These are phyloP conservation scores for Aspergillus viridinutans DNA, from an alignment of 2,329 filamentous ascomycete genomes.

Conservation along the genomic window DNA sequence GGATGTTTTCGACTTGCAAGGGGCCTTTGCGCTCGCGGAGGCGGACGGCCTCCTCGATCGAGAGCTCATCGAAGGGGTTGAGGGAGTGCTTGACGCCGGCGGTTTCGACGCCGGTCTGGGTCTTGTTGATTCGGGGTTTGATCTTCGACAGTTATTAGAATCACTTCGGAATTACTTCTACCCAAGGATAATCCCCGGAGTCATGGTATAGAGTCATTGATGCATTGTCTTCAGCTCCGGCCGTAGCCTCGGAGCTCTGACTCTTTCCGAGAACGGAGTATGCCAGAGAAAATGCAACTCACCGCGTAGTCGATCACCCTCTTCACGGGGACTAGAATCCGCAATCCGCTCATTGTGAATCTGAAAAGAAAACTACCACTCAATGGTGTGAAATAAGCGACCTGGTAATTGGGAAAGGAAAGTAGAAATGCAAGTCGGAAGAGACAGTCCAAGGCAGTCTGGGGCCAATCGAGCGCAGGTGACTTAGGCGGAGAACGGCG, in stretches of 20 bases:
- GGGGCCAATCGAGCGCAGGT: conserved; percentile 20
- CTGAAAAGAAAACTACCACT: conserved; percentile 6
- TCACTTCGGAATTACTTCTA: neutral
- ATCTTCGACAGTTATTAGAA: conserved; percentile 42
- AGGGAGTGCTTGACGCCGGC: conserved; percentile 93
- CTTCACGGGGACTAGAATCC: conserved; percentile 77
- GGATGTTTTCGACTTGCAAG: conserved; percentile 81
- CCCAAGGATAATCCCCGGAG: neutral
- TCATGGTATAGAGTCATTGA: neutral
- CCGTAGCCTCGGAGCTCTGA: neutral
- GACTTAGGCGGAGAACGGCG: conserved; percentile 23
- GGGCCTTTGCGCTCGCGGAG: conserved; percentile 83
- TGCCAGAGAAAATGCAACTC: conserved; percentile 32
- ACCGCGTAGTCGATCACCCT: conserved; percentile 85
- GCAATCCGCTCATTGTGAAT: conserved; percentile 48
- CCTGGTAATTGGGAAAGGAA: neutral
- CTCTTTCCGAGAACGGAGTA: conserved; percentile 19
- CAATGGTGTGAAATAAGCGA: neutral
- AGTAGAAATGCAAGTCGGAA: conserved; percentile 6
- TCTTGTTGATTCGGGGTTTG: conserved; percentile 67
- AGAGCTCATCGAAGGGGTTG: conserved; percentile 99
- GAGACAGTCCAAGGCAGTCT: conserved; percentile 5
- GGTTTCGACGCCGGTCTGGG: conserved; percentile 82
- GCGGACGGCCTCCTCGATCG: conserved; percentile 90
- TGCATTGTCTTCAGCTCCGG: neutral